A percentile compares a stretch with the other conserved stretches of the same genome.
Evolutionary conservation across 2,329 filamentous ascomycete genomes (phyloP).

Genomic region (Trichoderma koningii): DNA sequence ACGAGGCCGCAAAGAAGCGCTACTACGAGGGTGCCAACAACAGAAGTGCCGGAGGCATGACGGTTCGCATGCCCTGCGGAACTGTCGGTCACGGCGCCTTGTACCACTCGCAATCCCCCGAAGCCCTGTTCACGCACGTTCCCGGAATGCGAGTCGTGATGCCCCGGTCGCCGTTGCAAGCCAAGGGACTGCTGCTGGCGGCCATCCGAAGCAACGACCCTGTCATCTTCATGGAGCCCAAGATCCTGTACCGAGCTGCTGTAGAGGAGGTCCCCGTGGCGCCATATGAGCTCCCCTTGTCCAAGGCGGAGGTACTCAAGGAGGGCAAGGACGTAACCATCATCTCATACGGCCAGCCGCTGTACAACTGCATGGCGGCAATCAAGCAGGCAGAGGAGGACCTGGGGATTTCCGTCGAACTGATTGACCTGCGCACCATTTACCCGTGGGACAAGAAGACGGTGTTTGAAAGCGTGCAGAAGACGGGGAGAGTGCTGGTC

Average conservation of each 20-base stretch:
- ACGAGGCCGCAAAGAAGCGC: conserved; percentile 86
- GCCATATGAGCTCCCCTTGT: conserved; percentile 79
- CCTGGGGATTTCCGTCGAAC: conserved; percentile 73
- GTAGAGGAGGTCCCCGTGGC: conserved; percentile 87
- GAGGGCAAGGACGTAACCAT: conserved; percentile 79
- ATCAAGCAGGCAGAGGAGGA: conserved; percentile 75
- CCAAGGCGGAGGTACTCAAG: conserved; percentile 82
- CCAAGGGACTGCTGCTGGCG: conserved; percentile 80
- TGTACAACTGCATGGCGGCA: conserved; percentile 80
- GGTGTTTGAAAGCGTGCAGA: conserved; percentile 78
- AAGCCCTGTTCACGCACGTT: conserved; percentile 84
- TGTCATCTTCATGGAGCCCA: conserved; percentile 91
- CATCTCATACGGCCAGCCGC: conserved; percentile 83
- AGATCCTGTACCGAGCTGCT: conserved; percentile 86
- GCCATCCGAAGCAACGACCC: conserved; percentile 81
- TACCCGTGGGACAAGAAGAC: conserved; percentile 90
- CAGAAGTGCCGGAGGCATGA: conserved; percentile 71
- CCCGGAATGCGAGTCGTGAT: conserved; percentile 84
- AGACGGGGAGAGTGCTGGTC: conserved; percentile 82
- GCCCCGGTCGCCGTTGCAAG: conserved; percentile 81
- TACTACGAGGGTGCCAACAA: conserved; percentile 68
- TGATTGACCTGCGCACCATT: conserved; percentile 84
- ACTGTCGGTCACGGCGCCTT: conserved; percentile 86
- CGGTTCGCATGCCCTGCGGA: conserved; percentile 87
- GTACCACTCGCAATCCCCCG: conserved; percentile 87